Evolutionary conservation across 441 rosid genomes (phyloP).

Genomic region (Bocquillonia castaneifolia): DNA sequence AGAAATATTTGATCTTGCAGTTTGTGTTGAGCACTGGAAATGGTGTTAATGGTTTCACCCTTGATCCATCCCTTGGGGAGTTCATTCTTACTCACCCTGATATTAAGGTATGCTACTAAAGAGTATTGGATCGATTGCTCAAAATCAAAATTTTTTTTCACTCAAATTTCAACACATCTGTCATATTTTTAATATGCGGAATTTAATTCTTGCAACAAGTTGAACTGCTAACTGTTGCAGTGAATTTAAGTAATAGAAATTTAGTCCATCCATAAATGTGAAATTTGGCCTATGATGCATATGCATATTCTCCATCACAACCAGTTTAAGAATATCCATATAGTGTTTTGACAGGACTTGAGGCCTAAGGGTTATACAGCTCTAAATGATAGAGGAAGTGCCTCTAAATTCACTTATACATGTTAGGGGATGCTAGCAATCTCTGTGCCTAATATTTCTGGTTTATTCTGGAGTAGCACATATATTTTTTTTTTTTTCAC

Average conservation of each 20-base stretch:
- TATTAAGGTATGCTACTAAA: constrained; percentile 52
- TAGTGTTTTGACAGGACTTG: not conserved
- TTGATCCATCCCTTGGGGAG: constrained; percentile 96
- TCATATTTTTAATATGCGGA: not conserved
- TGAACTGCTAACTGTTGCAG: not conserved
- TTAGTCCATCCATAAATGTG: not conserved
- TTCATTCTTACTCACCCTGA: constrained; percentile 94
- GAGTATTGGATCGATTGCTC: not conserved
- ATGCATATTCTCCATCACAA: not conserved
- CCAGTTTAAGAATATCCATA: not conserved
- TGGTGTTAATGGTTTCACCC: constrained; percentile 91
- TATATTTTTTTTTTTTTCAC: not conserved
- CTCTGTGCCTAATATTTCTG: not conserved
- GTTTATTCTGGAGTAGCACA: not conserved
- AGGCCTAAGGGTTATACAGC: not conserved
- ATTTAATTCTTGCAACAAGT: not conserved
- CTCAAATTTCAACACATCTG: no score
- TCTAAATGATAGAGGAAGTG: not conserved
- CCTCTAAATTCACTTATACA: not conserved
- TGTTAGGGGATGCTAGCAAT: not conserved
- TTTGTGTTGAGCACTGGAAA: constrained; percentile 82
- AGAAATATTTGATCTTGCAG: constrained; percentile 38
- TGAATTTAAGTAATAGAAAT: not conserved
- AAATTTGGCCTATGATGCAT: not conserved
- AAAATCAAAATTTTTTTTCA: not conserved